Evolutionary conservation across 768 basidiomycete species (phyloP).

Genomic region (Clitopilus passeckerianus): DNA sequence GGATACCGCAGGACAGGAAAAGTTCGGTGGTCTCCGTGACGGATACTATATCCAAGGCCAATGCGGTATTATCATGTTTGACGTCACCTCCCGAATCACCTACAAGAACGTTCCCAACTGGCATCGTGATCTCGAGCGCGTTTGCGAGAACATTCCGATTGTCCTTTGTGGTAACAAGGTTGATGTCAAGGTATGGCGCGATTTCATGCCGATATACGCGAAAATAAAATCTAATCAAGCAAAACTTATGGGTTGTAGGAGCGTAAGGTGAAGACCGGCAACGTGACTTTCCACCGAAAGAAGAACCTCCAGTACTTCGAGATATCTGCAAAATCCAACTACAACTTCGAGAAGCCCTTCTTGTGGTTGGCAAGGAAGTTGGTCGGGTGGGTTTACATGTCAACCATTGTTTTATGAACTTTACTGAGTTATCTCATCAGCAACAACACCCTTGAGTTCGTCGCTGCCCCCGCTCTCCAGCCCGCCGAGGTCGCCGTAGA

Average conservation of each 20-base stretch:
- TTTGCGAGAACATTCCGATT: constrained; percentile 99
- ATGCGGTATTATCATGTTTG: constrained; percentile 99
- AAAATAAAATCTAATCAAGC: constrained; percentile 2
- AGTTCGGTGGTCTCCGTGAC: constrained; percentile 97
- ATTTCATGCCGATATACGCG: constrained; percentile 1
- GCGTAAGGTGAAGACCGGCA: constrained; percentile 98
- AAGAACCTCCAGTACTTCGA: constrained; percentile 99
- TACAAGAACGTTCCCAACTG: constrained; percentile 99
- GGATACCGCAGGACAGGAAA: constrained; percentile 99
- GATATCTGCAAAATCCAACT: constrained; percentile 99
- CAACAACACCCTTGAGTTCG: constrained; percentile 86
- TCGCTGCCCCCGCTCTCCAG: constrained; percentile 92
- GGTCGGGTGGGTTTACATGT: constrained; percentile 58
- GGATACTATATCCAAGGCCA: constrained; percentile 97
- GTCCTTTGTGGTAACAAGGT: constrained; percentile 99
- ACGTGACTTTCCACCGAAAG: constrained; percentile 99
- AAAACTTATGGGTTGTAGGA: constrained; percentile 50
- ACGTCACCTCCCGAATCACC: constrained; percentile 98
- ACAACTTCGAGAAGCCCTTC: constrained; percentile 99
- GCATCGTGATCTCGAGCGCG: constrained; percentile 99
- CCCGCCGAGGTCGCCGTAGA: constrained; percentile 93
- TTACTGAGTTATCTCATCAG: constrained; percentile 29
- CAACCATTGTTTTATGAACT: neutral
- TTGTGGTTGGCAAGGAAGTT: constrained; percentile 98
- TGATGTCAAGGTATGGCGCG: constrained; percentile 86